Conservation (phyloP, 257 asterid species). For the Capsicum rhomboideum region DNA sequence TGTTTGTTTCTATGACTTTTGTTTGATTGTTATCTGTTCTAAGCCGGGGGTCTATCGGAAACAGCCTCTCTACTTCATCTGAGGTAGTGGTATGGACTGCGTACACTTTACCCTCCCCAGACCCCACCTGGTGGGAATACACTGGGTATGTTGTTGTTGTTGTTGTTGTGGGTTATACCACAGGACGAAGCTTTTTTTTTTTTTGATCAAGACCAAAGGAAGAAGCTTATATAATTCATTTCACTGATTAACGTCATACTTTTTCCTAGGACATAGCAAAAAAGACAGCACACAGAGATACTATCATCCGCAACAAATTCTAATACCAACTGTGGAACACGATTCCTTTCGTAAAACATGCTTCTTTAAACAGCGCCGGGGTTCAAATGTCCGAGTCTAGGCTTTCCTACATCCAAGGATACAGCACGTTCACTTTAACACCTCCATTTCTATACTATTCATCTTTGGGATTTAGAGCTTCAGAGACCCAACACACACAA, state of each 20-base stretch:
- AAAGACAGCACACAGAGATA: not conserved
- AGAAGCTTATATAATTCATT: not conserved
- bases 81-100: too few species aligned
- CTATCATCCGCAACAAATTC: not conserved
- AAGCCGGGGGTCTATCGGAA: too few species aligned
- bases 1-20: too few species aligned
- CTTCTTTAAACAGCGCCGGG: not conserved
- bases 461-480: not conserved
- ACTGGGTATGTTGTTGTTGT: too few species aligned
- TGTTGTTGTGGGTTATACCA: not conserved
- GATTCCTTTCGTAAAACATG: not conserved
- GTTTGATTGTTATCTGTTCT: too few species aligned
- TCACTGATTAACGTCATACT: not conserved
- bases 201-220: too few species aligned
- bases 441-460: not conserved
- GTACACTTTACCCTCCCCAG: too few species aligned
- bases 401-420: not conserved
- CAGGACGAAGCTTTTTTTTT: too few species aligned
- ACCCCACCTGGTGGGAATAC: too few species aligned
- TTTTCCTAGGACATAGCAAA: not conserved
- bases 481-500: not conserved
- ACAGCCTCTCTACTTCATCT: too few species aligned
- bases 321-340: not conserved
- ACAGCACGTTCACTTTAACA: not conserved
- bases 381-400: not conserved